phyloP scores from a whole-genome alignment of 2,329 filamentous ascomycete species.

The Venturia oleaginea region DNA sequence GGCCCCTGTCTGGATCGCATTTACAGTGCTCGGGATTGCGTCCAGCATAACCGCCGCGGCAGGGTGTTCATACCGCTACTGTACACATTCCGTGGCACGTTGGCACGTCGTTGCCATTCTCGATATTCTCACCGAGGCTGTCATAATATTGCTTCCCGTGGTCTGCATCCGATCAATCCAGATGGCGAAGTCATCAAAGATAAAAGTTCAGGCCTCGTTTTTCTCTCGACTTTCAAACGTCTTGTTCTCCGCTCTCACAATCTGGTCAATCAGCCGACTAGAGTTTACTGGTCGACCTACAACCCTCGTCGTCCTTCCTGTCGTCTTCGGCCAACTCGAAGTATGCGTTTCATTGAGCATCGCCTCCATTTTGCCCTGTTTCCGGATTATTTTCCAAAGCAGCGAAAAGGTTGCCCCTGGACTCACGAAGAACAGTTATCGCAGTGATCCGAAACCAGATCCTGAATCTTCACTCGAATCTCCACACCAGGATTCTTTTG shows the following conservation, averaged over 20 bases:
- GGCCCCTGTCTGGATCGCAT: background rate
- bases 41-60: background rate
- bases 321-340: constrained; percentile 10
- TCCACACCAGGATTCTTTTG: background rate
- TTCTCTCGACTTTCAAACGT: constrained; percentile 6
- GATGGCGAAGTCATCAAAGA: constrained; percentile 4
- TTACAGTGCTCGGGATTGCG: background rate
- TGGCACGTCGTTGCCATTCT: background rate
- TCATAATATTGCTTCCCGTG: constrained; percentile 10
- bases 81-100: background rate
- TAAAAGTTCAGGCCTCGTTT: constrained; percentile 12
- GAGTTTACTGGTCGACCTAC: background rate
- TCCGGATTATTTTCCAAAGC: constrained; percentile 13
- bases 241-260: background rate
- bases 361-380: constrained; percentile 11
- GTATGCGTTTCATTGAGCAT: constrained; percentile 8
- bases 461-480: background rate
- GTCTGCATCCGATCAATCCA: constrained; percentile 11
- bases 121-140: constrained; percentile 11
- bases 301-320: constrained; percentile 4
- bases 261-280: constrained; percentile 3
- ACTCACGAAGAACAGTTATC: background rate
- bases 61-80: constrained; percentile 4
- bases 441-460: background rate
- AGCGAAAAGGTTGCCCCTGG: background rate